Conservation (phyloP, 2,329 filamentous ascomycete species). For the Pestalotiopsis sp. region DNA sequence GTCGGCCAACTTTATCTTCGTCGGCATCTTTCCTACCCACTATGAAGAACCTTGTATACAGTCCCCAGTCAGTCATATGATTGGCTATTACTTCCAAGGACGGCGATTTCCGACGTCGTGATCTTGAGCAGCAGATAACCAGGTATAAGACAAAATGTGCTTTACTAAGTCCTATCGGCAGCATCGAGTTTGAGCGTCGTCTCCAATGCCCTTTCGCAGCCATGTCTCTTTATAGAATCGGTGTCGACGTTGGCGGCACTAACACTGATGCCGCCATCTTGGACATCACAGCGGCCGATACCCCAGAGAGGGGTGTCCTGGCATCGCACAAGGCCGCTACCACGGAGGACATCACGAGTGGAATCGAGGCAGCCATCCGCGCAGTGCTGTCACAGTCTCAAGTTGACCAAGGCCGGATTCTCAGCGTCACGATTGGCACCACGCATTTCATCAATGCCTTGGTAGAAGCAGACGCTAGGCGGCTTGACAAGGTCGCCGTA, state of each 20-base stretch:
- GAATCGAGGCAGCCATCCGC: slow-evolving; percentile 9
- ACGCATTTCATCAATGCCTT: slow-evolving; percentile 12
- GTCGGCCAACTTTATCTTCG: neutral
- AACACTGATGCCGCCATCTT: slow-evolving; percentile 28
- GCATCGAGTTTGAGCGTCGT: neutral
- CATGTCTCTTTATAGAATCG: slow-evolving; percentile 18
- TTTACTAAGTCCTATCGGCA: neutral
- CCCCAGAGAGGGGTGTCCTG: neutral
- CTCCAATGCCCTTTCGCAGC: neutral
- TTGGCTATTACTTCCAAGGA: neutral
- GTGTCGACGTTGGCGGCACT: slow-evolving; percentile 40
- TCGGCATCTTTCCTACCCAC: neutral
- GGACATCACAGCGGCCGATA: neutral
- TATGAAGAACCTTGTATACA: neutral
- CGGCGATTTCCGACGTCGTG: neutral
- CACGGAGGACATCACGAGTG: slow-evolving; percentile 10
- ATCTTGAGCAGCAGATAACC: neutral
- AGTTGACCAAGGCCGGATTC: neutral
- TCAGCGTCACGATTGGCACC: slow-evolving; percentile 10
- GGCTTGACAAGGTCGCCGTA: neutral
- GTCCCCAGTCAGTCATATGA: neutral
- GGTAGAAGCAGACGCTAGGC: slow-evolving; percentile 2
- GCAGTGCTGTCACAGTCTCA: slow-evolving; percentile 1
- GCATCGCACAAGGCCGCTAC: slow-evolving; percentile 11
- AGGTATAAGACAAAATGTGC: neutral